Percentiles rank a stretch among this genome's conserved stretches.
Evolutionary conservation across 2,329 filamentous ascomycete genomes (phyloP).

Genomic region (Podosphaera fusca): DNA sequence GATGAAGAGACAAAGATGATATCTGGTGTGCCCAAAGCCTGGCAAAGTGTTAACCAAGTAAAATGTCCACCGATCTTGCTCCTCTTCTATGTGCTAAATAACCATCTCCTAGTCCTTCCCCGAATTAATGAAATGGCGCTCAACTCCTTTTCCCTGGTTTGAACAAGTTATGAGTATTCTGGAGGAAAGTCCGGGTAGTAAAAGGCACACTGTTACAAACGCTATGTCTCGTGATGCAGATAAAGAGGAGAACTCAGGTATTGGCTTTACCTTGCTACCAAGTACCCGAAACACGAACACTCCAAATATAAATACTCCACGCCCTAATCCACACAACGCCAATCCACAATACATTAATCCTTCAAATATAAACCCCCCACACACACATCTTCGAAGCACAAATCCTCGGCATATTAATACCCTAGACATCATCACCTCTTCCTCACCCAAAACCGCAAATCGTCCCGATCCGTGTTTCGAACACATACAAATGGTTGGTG

Average conservation of each 20-base stretch:
- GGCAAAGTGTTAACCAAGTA: not conserved
- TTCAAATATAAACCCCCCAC: too few species aligned
- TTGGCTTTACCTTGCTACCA: too few species aligned
- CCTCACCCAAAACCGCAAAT: too few species aligned
- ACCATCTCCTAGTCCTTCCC: not conserved
- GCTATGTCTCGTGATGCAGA: not conserved
- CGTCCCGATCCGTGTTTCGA: too few species aligned
- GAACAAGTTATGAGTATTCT: not conserved
- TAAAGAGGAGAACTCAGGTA: not conserved
- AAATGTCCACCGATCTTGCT: not conserved
- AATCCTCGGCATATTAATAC: too few species aligned
- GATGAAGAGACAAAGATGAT: not conserved
- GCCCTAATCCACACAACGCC: not conserved
- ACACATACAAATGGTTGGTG: too few species aligned
- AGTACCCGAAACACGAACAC: too few species aligned
- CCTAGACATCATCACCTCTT: too few species aligned
- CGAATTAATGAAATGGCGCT: not conserved
- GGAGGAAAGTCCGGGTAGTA: not conserved
- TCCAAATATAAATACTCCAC: not conserved
- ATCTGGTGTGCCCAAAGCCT: not conserved
- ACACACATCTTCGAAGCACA: too few species aligned
- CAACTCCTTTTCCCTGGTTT: not conserved
- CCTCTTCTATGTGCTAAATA: not conserved
- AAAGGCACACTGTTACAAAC: not conserved
- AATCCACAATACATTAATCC: too few species aligned